Evolutionary conservation across 331 rosid species (phyloP).

Genomic region (Acacia concinna): DNA sequence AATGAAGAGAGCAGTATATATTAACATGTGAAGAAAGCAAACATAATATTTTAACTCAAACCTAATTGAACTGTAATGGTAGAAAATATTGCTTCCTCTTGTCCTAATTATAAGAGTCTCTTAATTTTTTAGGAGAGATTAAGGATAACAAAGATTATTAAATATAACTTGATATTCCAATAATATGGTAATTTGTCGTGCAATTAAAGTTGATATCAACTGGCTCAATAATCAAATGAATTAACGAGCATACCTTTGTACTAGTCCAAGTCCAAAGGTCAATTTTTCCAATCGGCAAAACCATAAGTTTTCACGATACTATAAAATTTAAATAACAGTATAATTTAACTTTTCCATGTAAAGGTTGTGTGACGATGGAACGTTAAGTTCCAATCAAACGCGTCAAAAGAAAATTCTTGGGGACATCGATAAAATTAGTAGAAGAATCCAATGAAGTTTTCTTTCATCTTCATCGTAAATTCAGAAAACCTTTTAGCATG

Average conservation of each 20-base stretch:
- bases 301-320: neutral
- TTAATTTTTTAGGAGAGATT: no score
- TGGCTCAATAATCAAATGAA: neutral
- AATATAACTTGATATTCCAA: no score
- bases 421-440: no score
- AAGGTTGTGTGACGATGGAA: neutral
- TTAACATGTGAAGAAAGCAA: neutral
- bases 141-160: no score
- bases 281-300: no score
- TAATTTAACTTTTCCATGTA: neutral
- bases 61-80: neutral
- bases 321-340: no score
- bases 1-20: neutral
- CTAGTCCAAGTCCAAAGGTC: neutral
- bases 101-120: no score
- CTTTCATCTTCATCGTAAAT: neutral
- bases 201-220: neutral
- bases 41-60: neutral
- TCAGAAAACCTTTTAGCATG: neutral
- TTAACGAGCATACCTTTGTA: neutral
- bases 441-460: neutral
- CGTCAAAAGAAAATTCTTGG: neutral
- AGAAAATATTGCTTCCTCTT: no score
- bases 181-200: neutral
- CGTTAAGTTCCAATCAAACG: neutral